These are phyloP conservation scores for Pezicula neosporulosa DNA, from an alignment of 2,329 filamentous ascomycete genomes.

Conservation along the genomic window DNA sequence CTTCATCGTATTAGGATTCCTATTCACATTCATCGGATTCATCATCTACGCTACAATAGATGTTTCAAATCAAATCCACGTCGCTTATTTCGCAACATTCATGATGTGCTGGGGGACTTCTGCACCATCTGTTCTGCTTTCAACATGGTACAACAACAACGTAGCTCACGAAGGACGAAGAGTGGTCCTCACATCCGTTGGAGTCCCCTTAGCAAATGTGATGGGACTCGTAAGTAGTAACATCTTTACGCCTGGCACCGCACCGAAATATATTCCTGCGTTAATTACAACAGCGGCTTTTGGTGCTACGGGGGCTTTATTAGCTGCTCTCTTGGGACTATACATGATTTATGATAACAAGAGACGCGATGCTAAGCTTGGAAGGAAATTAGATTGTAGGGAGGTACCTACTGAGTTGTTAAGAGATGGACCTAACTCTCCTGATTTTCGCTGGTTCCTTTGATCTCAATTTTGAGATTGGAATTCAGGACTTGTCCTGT, in stretches of 20 bases:
- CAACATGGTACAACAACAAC: slow-evolving; percentile 57
- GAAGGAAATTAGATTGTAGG: slow-evolving; percentile 22
- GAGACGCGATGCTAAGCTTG: slow-evolving; percentile 20
- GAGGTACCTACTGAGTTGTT: slow-evolving; percentile 55
- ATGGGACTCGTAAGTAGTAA: slow-evolving; percentile 69
- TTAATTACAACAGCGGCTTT: slow-evolving; percentile 63
- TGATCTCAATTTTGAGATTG: slow-evolving; percentile 16
- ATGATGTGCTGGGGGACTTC: slow-evolving; percentile 56
- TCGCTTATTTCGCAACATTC: slow-evolving; percentile 64
- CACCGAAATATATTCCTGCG: slow-evolving; percentile 64
- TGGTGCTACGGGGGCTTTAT: slow-evolving; percentile 54
- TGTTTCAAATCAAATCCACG: slow-evolving; percentile 43
- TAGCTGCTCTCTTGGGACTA: slow-evolving; percentile 50
- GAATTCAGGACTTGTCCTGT: not conserved
- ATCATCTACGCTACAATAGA: slow-evolving; percentile 72
- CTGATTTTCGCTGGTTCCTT: slow-evolving; percentile 57
- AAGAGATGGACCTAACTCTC: slow-evolving; percentile 48
- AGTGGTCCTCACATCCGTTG: slow-evolving; percentile 57
- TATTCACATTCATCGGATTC: slow-evolving; percentile 73
- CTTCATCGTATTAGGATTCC: slow-evolving; percentile 71
- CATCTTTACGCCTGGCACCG: slow-evolving; percentile 62
- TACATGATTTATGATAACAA: slow-evolving; percentile 58
- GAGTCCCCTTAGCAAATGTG: slow-evolving; percentile 59
- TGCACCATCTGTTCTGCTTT: slow-evolving; percentile 25
- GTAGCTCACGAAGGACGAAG: slow-evolving; percentile 60